Evolutionary conservation across 805 yeast genomes (phyloP).

Genomic region (Candida qinlingensis): DNA sequence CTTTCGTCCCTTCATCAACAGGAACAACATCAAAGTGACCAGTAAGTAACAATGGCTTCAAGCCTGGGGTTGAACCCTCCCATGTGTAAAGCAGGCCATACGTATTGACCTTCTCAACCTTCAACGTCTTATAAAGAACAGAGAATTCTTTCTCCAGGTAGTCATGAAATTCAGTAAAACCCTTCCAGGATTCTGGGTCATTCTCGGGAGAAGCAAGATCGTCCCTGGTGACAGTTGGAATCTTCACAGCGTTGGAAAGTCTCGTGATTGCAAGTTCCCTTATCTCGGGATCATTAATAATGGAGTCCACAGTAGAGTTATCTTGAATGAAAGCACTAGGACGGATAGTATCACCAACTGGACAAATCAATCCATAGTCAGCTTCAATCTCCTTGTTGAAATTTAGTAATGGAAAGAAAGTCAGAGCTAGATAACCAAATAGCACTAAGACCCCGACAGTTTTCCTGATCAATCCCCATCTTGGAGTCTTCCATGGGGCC

Average conservation of each 20-base stretch:
- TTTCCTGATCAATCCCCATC: no score
- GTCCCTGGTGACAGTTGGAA: slow-evolving; percentile 46
- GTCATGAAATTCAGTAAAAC: slow-evolving; percentile 37
- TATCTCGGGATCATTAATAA: slow-evolving; percentile 31
- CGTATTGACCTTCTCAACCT: slow-evolving; percentile 51
- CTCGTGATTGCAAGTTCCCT: slow-evolving; percentile 33
- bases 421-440: no score
- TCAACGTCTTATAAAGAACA: slow-evolving; percentile 38
- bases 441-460: no score
- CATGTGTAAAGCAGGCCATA: slow-evolving; percentile 62
- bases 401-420: not conserved
- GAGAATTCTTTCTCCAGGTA: slow-evolving; percentile 56
- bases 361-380: slow-evolving; percentile 13
- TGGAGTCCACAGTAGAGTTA: slow-evolving; percentile 29
- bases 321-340: slow-evolving; percentile 27
- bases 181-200: slow-evolving; percentile 29
- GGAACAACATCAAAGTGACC: slow-evolving; percentile 87
- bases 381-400: not conserved
- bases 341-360: slow-evolving; percentile 17
- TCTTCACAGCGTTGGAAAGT: slow-evolving; percentile 44
- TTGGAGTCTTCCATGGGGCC: no score
- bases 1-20: slow-evolving; percentile 50
- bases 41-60: slow-evolving; percentile 63
- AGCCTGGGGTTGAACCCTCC: slow-evolving; percentile 43
- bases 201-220: slow-evolving; percentile 33